Conservation (phyloP, 768 basidiomycete species). For the Tubosaeta brunneosetosa region DNA sequence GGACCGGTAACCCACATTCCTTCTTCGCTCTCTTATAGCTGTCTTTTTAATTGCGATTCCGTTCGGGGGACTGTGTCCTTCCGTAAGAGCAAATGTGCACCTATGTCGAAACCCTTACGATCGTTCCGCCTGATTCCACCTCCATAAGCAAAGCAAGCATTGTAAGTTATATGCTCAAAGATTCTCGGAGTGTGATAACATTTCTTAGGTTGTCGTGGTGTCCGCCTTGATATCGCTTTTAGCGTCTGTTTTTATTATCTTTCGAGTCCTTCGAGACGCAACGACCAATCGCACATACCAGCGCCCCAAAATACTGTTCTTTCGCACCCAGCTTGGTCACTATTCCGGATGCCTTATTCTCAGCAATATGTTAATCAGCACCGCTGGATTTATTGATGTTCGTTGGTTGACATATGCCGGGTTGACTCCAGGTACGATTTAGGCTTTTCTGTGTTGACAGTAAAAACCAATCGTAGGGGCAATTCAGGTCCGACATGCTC, state of each 20-base stretch:
- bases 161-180: constrained; percentile 12
- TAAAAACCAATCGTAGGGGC: constrained; percentile 32
- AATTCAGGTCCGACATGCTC: constrained; percentile 35
- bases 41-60: neutral
- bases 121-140: constrained; percentile 10
- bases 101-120: neutral
- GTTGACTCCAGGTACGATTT: constrained; percentile 44
- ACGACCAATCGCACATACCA: constrained; percentile 29
- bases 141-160: constrained; percentile 12
- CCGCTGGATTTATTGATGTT: constrained; percentile 52
- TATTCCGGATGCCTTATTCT: constrained; percentile 63
- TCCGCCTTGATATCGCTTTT: constrained; percentile 53
- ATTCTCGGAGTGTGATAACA: neutral
- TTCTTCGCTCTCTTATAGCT: neutral
- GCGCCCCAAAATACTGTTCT: constrained; percentile 52
- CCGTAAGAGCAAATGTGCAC: constrained; percentile 1
- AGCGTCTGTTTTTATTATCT: constrained; percentile 46
- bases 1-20: constrained; percentile 7
- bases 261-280: constrained; percentile 47
- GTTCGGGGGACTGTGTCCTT: neutral
- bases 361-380: constrained; percentile 49
- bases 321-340: constrained; percentile 66
- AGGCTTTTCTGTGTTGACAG: neutral
- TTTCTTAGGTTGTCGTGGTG: constrained; percentile 39
- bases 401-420: constrained; percentile 43